Evolutionary conservation across 2,329 filamentous ascomycete species (phyloP), one percentile per base, ranked within the genome.

Genomic region (Hymenoscyphus fructigenus): DNA sequence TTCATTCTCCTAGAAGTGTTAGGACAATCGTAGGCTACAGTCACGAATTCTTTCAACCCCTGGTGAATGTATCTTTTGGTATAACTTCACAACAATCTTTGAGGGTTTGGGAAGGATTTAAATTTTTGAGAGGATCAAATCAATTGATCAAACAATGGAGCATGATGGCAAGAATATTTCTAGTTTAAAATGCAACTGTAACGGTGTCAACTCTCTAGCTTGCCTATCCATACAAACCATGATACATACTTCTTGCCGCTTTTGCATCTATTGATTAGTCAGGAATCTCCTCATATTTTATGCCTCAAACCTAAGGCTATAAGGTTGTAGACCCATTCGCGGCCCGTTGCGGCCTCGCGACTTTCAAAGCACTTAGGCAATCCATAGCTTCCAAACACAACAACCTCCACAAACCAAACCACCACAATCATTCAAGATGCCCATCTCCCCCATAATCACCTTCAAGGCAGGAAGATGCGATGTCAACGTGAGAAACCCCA

Each of bases 381-480:
- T 38, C 47, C 7, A 53, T 26, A 47, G 32, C 47, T 61, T 57
- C 23, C 12, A 20, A 61, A 36, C 32, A 38, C 47, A 23, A 53
- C n/a, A 23, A 26, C 47, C 47, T 23, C 47, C 41, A 1, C n/a
- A 55, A 55, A 58, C 14, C 17, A 57, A 60, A 34, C 41, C 62
- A 23, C 65, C 59, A 64, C 63, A 50, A 68, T 53, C 58, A 66
- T 60, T 71, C 64, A 81, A 67, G 69, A 97, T 97, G 93, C 92
- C 93, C 68, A 88, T 92, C 79, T 78, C 84, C 71, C 93, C 94
- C 36, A 85, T 97, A 75, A 93, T 98, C 77, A 96, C 93, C 17
- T 98, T 98, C 85, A 97, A 97, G 84, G 94, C 94, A 69, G 94
- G 94, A 78, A 87, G 86, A 78, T 98, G 94, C 80, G 88, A 95